phyloP scores from a whole-genome alignment of 441 rosid species.

The Monsonia emarginata region DNA sequence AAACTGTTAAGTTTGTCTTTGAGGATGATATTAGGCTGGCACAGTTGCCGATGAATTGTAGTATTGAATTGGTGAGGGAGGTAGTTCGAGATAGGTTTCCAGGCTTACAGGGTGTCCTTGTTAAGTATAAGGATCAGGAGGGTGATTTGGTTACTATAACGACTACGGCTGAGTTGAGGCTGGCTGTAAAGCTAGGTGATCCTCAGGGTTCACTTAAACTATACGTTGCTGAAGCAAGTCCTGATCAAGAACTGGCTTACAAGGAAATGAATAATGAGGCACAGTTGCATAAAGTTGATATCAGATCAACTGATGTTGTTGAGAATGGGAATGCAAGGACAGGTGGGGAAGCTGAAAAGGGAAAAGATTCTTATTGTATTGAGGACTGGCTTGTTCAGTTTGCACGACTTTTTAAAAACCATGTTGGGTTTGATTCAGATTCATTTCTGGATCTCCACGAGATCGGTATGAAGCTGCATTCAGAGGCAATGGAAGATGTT shows the following conservation, averaged over 20 bases:
- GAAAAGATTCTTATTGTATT: slow-evolving; percentile 24
- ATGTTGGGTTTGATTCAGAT: slow-evolving; percentile 92
- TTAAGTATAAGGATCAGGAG: slow-evolving; percentile 73
- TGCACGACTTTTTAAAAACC: slow-evolving; percentile 77
- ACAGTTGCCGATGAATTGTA: slow-evolving; percentile 60
- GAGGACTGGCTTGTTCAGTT: slow-evolving; percentile 86
- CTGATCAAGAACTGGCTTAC: slow-evolving; percentile 66
- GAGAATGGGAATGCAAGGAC: slow-evolving; percentile 41
- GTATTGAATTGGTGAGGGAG: slow-evolving; percentile 52
- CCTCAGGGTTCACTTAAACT: slow-evolving; percentile 59
- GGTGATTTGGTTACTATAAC: slow-evolving; percentile 91
- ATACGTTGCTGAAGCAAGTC: slow-evolving; percentile 54
- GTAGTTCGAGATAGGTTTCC: slow-evolving; percentile 70
- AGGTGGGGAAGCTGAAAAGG: slow-evolving; percentile 30
- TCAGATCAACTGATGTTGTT: slow-evolving; percentile 24
- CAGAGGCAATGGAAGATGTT: slow-evolving; percentile 87
- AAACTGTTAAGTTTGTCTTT: slow-evolving; percentile 67
- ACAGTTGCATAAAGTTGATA: slow-evolving; percentile 19
- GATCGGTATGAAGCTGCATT: slow-evolving; percentile 80
- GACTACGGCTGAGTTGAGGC: slow-evolving; percentile 60
- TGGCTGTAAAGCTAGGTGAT: slow-evolving; percentile 50
- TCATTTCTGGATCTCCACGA: slow-evolving; percentile 83
- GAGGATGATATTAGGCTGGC: slow-evolving; percentile 94
- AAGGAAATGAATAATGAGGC: slow-evolving; percentile 12
- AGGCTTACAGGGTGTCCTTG: slow-evolving; percentile 51